A percentile compares a stretch with the other conserved stretches of the same genome.
Evolutionary conservation across 106 monocot genomes (phyloP).

Genomic region (Dendrobium chrysotoxum): DNA sequence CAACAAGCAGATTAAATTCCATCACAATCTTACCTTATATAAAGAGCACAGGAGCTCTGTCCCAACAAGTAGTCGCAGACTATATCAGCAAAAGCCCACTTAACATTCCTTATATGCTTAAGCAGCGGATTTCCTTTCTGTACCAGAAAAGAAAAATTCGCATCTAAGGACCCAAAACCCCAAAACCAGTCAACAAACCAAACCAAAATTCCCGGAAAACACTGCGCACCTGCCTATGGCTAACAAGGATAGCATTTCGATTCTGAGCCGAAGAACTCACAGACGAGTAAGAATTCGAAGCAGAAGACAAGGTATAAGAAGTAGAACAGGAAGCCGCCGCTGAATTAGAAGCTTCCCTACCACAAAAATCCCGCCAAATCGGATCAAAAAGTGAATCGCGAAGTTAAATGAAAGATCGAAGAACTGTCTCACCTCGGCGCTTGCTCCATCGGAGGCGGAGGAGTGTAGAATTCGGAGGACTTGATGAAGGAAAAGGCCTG

Average conservation of each 20-base stretch:
- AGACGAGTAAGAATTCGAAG: not conserved
- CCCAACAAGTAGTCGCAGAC: slow-evolving; percentile 82
- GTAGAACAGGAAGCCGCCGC: not conserved
- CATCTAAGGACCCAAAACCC: not conserved
- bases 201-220: not conserved
- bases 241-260: slow-evolving; percentile 81
- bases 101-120: slow-evolving; percentile 85
- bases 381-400: not conserved
- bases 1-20: not conserved
- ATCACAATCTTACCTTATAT: slow-evolving; percentile 52
- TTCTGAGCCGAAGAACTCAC: slow-evolving; percentile 15
- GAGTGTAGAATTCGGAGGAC: slow-evolving; percentile 81
- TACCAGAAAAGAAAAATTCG: not conserved
- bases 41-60: slow-evolving; percentile 76
- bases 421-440: slow-evolving; percentile 20
- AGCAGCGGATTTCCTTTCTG: slow-evolving; percentile 93
- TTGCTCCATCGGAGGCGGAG: slow-evolving; percentile 32
- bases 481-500: slow-evolving; percentile 85
- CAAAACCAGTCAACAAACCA: not conserved
- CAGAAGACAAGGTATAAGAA: not conserved
- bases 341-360: not conserved
- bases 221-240: slow-evolving; percentile 73
- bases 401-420: not conserved
- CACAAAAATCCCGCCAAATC: not conserved
- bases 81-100: slow-evolving; percentile 79